A percentile compares a stretch with the other conserved stretches of the same genome.
phyloP scores from a whole-genome alignment of 371 early-diverging fungal species.

The Zancudomyces culisetae region DNA sequence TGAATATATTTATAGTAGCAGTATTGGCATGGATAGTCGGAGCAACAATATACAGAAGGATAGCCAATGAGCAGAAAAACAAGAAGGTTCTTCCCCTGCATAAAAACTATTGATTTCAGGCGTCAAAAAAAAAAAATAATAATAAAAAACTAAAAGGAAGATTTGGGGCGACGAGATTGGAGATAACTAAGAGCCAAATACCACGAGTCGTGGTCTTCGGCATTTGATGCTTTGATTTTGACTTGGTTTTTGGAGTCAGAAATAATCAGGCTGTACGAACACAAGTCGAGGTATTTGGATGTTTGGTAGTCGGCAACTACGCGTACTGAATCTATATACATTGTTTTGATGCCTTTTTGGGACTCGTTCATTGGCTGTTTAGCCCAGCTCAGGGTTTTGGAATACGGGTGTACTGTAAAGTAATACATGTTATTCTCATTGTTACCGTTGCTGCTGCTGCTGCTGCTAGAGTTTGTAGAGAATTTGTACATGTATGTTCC shows the following conservation, averaged over 20 bases:
- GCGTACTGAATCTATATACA: neutral
- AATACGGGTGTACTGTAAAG: constrained; percentile 68
- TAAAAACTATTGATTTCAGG: no score
- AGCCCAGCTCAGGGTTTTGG: constrained; percentile 57
- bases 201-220: constrained; percentile 48
- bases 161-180: no score
- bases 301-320: constrained; percentile 1
- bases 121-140: no score
- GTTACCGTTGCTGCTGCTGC: constrained; percentile 32
- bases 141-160: no score
- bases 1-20: no score
- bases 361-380: constrained; percentile 19
- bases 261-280: neutral
- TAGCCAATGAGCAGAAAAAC: no score
- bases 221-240: constrained; percentile 31
- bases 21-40: no score
- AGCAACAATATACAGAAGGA: no score
- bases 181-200: constrained; percentile 27
- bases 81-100: no score
- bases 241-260: constrained; percentile 5
- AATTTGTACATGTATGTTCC: constrained; percentile 59
- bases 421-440: constrained; percentile 38
- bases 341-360: neutral
- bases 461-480: constrained; percentile 25
- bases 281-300: constrained; percentile 5